Evolutionary conservation across 2,329 filamentous ascomycete genomes (phyloP), one percentile per base, ranked within the genome.

Genomic region (Aspergillus piperis): DNA sequence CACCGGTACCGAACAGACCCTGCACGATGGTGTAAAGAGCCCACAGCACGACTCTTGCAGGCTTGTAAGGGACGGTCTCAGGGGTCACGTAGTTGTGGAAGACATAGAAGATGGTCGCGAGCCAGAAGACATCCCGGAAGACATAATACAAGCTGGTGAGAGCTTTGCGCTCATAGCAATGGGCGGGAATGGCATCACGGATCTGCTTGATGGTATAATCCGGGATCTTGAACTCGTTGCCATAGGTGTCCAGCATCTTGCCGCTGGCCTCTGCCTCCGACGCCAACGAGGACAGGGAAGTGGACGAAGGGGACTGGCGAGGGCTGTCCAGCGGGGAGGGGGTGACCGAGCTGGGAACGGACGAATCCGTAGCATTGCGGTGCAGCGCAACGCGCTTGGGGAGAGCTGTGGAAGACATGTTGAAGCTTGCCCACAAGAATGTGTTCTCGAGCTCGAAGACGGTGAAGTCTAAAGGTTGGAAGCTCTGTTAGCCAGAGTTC

Each of bases 181-280:
- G 95, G 80, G 93, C 92, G 66, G 95, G 95, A 69, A 99, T 99
- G 76, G 95, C 95, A 80, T 96, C 90, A 73, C 92, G 89, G 75
- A 99, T 94, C 75, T 99, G 87, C 84, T 96, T 96, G 85, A 99
- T 96, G 75, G 92, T 96, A 83, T 90, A 99, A 80, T 98, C 89
- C 68, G 95, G 95, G 59, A 96, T 84, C 78, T 91, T 84, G 82
- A 99, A 99, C 73, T 92, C 86, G 79, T 98, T 96, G 79, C 95
- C 95, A 77, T 96, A 95, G 11, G 92, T 94, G 81, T 99, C 93
- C 66, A 95, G 72, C 68, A 99, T 86, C 76, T 88, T 88, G 67
- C 75, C 65, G 66, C 58, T 72, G 67, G 83, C 82, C 58, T 83
- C 85, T 48, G 85, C 82, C 58, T 87, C 84, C 10, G 90, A 93